phyloP scores from a whole-genome alignment of 495 filamentous ascomycete species.

The Aspergillus sclerotioniger region DNA sequence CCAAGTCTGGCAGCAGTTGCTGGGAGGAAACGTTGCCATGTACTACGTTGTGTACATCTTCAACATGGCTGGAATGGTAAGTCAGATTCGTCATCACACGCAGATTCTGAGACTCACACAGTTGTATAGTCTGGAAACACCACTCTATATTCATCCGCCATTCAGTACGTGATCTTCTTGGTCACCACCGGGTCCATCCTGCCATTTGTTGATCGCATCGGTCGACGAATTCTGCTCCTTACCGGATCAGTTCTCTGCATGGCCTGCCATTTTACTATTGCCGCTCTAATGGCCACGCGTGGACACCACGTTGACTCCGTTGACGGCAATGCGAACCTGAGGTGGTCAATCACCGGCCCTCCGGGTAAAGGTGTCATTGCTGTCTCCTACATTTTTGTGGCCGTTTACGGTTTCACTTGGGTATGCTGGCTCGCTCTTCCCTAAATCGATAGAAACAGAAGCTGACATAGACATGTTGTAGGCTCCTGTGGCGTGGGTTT shows the following conservation, averaged over 20 bases:
- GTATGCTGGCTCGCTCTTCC: conserved; percentile 17
- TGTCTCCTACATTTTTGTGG: conserved; percentile 75
- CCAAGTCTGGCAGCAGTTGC: conserved; percentile 70
- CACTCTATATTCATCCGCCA: conserved; percentile 63
- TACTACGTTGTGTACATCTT: conserved; percentile 75
- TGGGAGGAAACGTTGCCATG: conserved; percentile 66
- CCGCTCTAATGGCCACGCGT: conserved; percentile 46
- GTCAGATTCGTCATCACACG: conserved; percentile 1
- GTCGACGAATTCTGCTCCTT: conserved; percentile 68
- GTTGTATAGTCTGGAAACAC: conserved; percentile 52
- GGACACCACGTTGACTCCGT: conserved; percentile 57
- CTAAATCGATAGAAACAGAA: neutral
- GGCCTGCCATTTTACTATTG: conserved; percentile 66
- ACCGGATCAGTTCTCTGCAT: conserved; percentile 65
- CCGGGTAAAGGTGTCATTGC: conserved; percentile 69
- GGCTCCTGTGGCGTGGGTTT: conserved; percentile 71
- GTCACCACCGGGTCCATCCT: conserved; percentile 66
- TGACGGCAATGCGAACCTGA: conserved; percentile 64
- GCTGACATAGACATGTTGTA: conserved; percentile 22
- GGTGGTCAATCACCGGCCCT: conserved; percentile 58
- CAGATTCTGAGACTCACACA: conserved; percentile 3
- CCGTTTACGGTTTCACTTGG: conserved; percentile 69
- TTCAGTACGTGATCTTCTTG: conserved; percentile 77
- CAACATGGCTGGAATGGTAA: conserved; percentile 56
- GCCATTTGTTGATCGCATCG: conserved; percentile 71